Base-by-base conservation (phyloP, 495 filamentous ascomycete species). In the Venustampulla echinocandica region DNA sequence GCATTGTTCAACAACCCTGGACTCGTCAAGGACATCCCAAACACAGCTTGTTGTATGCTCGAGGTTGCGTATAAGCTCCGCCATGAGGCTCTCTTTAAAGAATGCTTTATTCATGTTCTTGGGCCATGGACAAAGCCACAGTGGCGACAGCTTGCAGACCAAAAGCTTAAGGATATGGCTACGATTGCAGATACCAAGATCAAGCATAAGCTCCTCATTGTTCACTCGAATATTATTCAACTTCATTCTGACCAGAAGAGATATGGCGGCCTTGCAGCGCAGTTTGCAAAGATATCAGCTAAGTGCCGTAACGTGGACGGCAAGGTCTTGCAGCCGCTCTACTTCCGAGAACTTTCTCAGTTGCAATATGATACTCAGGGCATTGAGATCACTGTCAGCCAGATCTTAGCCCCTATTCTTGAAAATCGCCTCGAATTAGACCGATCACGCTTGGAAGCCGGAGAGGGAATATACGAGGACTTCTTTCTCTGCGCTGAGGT, bases 81-180 rank as follows among this genome's bases (percentile, higher is more conserved):
- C 20, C 21, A 51, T 20, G 32, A 39, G 11, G 13, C 13, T 20
- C 35, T 52, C 3, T 52, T 46, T 22, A 21, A 36, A 6, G 49
- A 52, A 4, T 15, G 27, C 25, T 25, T 52, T 10, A 52, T 46
- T 24, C 35, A 41, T 25, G 24, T 24, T 1, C 22, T 52, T 2
- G 42, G 49, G 18, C 49, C 49, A 1, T 52, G 34, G 24, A 14
- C 14, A 4, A 37, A 46, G 9, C 34, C 42, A 15, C 10, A 15
- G 17, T 44, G 4, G 13, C 11, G 13, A 4, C 3, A 28, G 7
- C 21, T 44, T 13, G 10, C 10, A 17, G 15, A 27, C 15, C 4
- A 4, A 9, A 19, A 27, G 3, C 13, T 44, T 6, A 6, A 28
- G 3, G 3, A 18, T 5, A 28, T 44, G 10, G 41, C 27, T 14